Evolutionary conservation across 805 yeast genomes (phyloP), one percentile per base, ranked within the genome.

Genomic region (Pichia nakasei): DNA sequence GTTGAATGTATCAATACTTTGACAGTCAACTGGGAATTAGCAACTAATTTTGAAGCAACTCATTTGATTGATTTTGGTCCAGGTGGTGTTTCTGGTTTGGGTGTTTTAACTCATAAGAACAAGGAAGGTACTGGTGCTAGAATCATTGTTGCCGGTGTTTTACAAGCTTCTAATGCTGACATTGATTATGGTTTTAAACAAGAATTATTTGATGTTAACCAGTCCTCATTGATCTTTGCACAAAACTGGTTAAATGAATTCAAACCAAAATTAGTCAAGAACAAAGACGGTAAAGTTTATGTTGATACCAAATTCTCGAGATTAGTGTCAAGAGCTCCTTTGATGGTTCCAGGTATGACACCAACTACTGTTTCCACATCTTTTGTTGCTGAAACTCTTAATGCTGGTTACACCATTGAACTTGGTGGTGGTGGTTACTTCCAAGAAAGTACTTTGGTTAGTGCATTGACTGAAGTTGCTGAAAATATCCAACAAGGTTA

Each of bases 351-450:
- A 33, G 99, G 98, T 71, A 93, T 93, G 99, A 93, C 98, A 35
- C 99, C 99, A 62, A 79, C 95, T 37, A 93, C 98, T 27, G 97
- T 89, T 45, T 82, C 85, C 53, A 93, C 97, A 38, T 89, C 85
- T 50, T 89, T 93, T 57, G 94, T 93, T 46, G 83, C 95, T 49
- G 95, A 96, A 27, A 82, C 97, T 24, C 75, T 89, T 60, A 88
- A 89, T 62, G 88, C 97, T 41, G 99, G 99, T 50, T 93, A 89
- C 70, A 95, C 87, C 62, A 87, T 91, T 58, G 99, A 93, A 72
- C 75, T 93, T 59, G 98, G 95, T 40, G 99, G 99, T 66, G 99
- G 99, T 75, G 99, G 97, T 59, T 93, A 93, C 68, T 93, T 91
- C 67, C 64, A 72, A 47, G 82, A 94, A 50, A 64, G 61, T 9